Conservation (phyloP, 31 red algal genomes). For the Asparagopsis taxiformis region DNA sequence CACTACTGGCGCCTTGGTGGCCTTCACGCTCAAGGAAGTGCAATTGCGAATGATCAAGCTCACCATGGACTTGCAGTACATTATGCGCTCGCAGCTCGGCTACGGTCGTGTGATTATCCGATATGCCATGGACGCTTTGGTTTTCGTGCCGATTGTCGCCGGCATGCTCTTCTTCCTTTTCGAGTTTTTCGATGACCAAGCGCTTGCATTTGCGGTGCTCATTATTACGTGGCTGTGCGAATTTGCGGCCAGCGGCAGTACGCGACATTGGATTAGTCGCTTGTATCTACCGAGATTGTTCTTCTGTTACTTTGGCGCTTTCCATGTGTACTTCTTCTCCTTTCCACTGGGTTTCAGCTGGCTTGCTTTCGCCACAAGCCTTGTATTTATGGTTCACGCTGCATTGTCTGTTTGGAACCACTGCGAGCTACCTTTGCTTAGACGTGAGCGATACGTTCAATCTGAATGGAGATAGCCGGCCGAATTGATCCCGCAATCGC, state of each 20-base stretch:
- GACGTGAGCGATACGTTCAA: slow-evolving; percentile 24
- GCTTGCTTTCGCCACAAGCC: slow-evolving; percentile 79
- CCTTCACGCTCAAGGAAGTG: slow-evolving; percentile 88
- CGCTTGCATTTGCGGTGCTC: slow-evolving; percentile 86
- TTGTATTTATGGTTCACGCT: slow-evolving; percentile 93
- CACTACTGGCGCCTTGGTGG: slow-evolving; percentile 79
- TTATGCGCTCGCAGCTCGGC: slow-evolving; percentile 52
- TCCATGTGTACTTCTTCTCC: slow-evolving; percentile 98
- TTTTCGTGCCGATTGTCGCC: slow-evolving; percentile 96
- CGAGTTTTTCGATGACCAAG: slow-evolving; percentile 97
- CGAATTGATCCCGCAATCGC: too few relatives aligned
- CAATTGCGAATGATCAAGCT: slow-evolving; percentile 88
- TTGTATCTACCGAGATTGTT: slow-evolving; percentile 78
- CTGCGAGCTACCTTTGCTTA: slow-evolving; percentile 68
- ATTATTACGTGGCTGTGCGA: slow-evolving; percentile 91
- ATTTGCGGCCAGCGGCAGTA: slow-evolving; percentile 66
- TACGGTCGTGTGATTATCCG: slow-evolving; percentile 73
- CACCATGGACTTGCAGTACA: slow-evolving; percentile 72
- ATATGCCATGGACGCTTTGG: slow-evolving; percentile 85
- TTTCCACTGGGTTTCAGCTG: slow-evolving; percentile 94
- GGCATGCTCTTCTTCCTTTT: slow-evolving; percentile 97
- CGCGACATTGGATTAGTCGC: slow-evolving; percentile 76
- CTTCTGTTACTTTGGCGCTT: slow-evolving; percentile 88
- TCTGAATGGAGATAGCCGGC: too few relatives aligned
- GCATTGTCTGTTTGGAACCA: slow-evolving; percentile 78